Percentiles rank a stretch among this genome's conserved stretches.
Evolutionary conservation across 495 filamentous ascomycete genomes (phyloP).

Genomic region (Aspergillus bridgeri): DNA sequence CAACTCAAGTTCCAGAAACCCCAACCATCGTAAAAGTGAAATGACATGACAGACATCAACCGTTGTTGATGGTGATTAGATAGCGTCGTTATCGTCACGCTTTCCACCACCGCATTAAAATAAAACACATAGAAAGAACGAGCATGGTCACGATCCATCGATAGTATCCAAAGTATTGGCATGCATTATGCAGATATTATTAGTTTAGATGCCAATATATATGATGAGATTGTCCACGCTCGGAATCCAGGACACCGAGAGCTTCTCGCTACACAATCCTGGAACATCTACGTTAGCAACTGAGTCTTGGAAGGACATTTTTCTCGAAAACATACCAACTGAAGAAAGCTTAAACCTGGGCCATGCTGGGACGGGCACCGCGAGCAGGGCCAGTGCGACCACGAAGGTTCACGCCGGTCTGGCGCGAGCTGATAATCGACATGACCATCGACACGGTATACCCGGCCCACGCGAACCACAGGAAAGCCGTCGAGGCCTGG

Average conservation of each 20-base stretch:
- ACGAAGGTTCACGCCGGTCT: constrained; percentile 38
- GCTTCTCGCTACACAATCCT: neutral
- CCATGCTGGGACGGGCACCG: constrained; percentile 54
- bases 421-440: constrained; percentile 42
- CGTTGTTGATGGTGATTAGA: neutral
- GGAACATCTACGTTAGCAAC: neutral
- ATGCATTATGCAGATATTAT: neutral
- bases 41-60: too few relatives aligned
- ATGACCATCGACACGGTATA: constrained; percentile 54
- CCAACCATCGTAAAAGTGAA: neutral
- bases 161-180: neutral
- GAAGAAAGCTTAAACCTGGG: constrained; percentile 53
- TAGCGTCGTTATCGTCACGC: neutral
- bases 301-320: neutral
- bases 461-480: constrained; percentile 67
- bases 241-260: neutral
- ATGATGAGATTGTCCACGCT: neutral
- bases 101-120: neutral
- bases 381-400: constrained; percentile 38
- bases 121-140: neutral
- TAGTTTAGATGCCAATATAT: neutral
- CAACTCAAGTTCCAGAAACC: neutral
- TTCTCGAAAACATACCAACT: neutral
- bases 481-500: constrained; percentile 64
- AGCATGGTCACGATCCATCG: neutral